Percentiles rank a stretch among this genome's conserved stretches.
phyloP scores from a whole-genome alignment of 2,329 filamentous ascomycete species.

The Colletotrichum sansevieriae region DNA sequence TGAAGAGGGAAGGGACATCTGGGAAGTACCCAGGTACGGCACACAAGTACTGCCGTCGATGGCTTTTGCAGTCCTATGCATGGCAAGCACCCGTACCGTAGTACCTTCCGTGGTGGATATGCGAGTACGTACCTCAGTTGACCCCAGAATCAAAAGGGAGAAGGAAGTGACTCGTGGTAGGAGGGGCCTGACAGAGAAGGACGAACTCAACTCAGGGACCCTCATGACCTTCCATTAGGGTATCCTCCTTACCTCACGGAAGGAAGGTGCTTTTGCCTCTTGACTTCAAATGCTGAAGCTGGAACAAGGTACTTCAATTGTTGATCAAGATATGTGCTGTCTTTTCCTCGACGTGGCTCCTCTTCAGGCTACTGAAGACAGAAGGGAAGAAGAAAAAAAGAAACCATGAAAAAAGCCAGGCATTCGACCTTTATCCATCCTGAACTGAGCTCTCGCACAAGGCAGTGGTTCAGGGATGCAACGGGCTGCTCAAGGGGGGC shows the following conservation, averaged over 20 bases:
- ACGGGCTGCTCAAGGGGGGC: constrained; percentile 5
- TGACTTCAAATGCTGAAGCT: too few relatives aligned
- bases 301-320: too few relatives aligned
- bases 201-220: not conserved
- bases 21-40: constrained; percentile 24
- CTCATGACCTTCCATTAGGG: not conserved
- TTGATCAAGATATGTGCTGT: too few relatives aligned
- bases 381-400: too few relatives aligned
- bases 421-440: not conserved
- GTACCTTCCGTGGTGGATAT: not conserved
- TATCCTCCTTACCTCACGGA: not conserved
- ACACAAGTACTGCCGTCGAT: constrained; percentile 29
- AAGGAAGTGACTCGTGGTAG: constrained; percentile 18
- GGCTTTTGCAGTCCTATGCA: constrained; percentile 22
- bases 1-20: not conserved
- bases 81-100: not conserved
- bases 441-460: not conserved
- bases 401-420: too few relatives aligned
- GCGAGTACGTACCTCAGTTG: not conserved
- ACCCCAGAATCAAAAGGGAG: constrained; percentile 7
- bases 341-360: too few relatives aligned
- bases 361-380: too few relatives aligned
- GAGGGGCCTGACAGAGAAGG: constrained; percentile 3
- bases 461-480: too few relatives aligned
- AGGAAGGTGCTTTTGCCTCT: not conserved